Base-by-base conservation (phyloP, 257 asterid species). In the Gentiana dahurica region DNA sequence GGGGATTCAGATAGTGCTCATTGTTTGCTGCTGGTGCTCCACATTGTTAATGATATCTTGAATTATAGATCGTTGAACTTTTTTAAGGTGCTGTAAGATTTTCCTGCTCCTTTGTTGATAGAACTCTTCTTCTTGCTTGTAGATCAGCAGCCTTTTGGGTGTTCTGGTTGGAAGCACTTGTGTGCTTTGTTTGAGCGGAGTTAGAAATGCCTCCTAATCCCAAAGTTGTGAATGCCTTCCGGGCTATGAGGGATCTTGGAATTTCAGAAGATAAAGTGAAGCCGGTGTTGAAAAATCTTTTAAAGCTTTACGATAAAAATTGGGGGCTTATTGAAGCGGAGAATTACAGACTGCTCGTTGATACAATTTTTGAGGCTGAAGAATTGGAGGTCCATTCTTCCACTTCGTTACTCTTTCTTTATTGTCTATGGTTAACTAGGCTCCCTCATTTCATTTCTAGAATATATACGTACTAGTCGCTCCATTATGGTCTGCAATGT, bases 291-390 rank as follows among this genome's bases (percentile, higher is more conserved):
- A 83, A 87, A 79, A 49, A 12, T 9, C 80, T 91, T 65, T 64
- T 91, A 70, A 78, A 62, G 71, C 24, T 83, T 76, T 83, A 64
- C 61, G 79, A 83, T 34, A 76, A 83, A 61, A 85, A 85, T 64
- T 91, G 98, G 98, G 81, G 47, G 48, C 92, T 67, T 49, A 91
- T 91, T 60, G 98, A 87, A 73, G 90, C 65, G 51, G 95, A 81
- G 69, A 82, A 81, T 43, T 91, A 83, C 69, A 74, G 93, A 55
- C 85, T 71, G 65, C 98, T 91, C 57, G 86, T 81, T 3, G 96
- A 91, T 76, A 89, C 94, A 55, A 85, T 91, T 58, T 79, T 82
- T 68, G 96, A 87, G 52, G 63, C 62, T 57, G 92, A 83, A 53
- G 90, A 79, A 70, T 57, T 54, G 12, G 65, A 77, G 72, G 96